A percentile compares a stretch with the other conserved stretches of the same genome.
phyloP scores from a whole-genome alignment of 2,329 filamentous ascomycete species.

The Leptosphaerulina australis region DNA sequence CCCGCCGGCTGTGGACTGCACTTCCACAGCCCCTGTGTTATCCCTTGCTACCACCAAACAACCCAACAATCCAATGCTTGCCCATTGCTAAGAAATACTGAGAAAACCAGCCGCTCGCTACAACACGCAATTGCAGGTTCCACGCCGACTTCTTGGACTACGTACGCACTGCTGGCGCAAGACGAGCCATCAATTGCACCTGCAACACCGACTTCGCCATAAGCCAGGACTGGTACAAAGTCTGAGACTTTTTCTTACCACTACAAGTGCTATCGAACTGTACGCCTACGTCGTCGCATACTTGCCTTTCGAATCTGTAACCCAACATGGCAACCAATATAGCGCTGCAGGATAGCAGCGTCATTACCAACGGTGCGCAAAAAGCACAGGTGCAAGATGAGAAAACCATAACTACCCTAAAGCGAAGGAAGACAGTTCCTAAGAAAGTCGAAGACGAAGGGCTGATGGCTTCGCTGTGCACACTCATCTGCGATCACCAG shows the following conservation, averaged over 20 bases:
- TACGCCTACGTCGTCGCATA: background rate
- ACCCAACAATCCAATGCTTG: constrained; percentile 33
- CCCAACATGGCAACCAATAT: constrained; percentile 27
- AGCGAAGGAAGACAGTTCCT: constrained; percentile 24
- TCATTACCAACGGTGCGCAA: constrained; percentile 14
- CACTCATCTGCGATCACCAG: constrained; percentile 79
- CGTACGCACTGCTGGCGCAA: constrained; percentile 8
- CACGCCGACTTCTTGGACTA: constrained; percentile 6
- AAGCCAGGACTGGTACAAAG: background rate
- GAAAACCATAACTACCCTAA: constrained; percentile 20
- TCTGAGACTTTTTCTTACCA: background rate
- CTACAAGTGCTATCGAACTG: background rate
- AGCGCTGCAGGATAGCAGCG: constrained; percentile 21
- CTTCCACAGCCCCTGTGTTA: constrained; percentile 12
- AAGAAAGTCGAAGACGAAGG: constrained; percentile 68
- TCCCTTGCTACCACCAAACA: constrained; percentile 23
- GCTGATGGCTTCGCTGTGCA: constrained; percentile 64
- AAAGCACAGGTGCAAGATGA: constrained; percentile 18
- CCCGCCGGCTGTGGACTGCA: constrained; percentile 23
- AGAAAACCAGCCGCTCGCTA: constrained; percentile 23
- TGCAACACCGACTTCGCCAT: background rate
- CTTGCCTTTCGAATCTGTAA: background rate
- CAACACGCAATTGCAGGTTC: constrained; percentile 5
- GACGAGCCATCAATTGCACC: constrained; percentile 7
- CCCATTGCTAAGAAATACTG: constrained; percentile 24